phyloP scores from a whole-genome alignment of 495 filamentous ascomycete species.

The Xylaria scruposa region DNA sequence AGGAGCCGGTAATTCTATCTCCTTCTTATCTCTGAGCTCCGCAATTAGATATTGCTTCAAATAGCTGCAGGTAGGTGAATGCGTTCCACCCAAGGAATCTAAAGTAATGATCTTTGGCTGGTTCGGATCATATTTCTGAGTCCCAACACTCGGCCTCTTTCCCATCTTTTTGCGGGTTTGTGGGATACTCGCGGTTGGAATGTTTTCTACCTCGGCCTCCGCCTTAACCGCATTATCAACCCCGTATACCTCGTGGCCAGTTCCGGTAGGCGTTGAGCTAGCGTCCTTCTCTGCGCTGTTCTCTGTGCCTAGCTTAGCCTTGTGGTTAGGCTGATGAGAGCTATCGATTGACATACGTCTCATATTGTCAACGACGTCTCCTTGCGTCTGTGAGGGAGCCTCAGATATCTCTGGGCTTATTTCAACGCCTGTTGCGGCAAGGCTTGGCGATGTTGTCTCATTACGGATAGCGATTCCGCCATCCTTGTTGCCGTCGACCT shows the following conservation, averaged over 20 bases:
- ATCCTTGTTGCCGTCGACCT: conserved; percentile 28
- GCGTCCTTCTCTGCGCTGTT: conserved; percentile 22
- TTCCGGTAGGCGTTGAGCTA: not conserved
- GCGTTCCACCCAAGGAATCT: conserved; percentile 75
- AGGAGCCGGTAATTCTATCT: conserved; percentile 59
- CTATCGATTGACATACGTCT: conserved; percentile 39
- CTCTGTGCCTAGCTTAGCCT: conserved; percentile 31
- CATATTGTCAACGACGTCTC: conserved; percentile 31
- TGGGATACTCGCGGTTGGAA: conserved; percentile 5
- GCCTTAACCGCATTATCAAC: conserved; percentile 21
- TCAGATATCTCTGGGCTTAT: conserved; percentile 14
- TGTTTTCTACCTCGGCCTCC: conserved; percentile 26
- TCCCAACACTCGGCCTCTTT: conserved; percentile 34
- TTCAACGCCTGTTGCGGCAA: conserved; percentile 7
- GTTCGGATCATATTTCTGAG: conserved; percentile 46
- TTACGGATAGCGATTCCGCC: conserved; percentile 29
- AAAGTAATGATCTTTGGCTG: conserved; percentile 81
- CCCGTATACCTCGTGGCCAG: conserved; percentile 23
- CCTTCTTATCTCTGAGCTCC: conserved; percentile 75
- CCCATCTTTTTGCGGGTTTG: conserved; percentile 29
- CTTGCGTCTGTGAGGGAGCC: conserved; percentile 18
- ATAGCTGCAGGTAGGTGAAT: conserved; percentile 64
- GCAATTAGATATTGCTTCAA: conserved; percentile 78
- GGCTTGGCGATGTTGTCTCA: not conserved
- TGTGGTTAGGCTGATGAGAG: conserved; percentile 14